These are phyloP conservation scores for Penicillium parvum DNA, from an alignment of 495 filamentous ascomycete species.

Conservation along the genomic window DNA sequence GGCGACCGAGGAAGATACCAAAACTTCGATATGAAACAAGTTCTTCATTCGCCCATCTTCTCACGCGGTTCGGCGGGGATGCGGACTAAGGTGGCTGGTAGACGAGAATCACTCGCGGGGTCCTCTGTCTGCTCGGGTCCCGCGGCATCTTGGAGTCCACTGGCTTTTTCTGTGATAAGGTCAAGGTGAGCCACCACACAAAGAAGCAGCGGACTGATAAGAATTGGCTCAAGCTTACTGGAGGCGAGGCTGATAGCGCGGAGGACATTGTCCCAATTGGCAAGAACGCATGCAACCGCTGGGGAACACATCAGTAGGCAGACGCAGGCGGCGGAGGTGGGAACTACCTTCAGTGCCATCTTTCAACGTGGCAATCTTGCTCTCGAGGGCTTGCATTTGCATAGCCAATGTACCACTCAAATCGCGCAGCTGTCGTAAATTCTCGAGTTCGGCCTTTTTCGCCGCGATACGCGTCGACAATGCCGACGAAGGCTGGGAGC, in stretches of 20 bases:
- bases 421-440: slow-evolving; percentile 78
- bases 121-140: slow-evolving; percentile 12
- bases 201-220: no score
- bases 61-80: slow-evolving; percentile 30
- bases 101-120: slow-evolving; percentile 8
- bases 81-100: slow-evolving; percentile 41
- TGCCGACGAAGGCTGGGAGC: slow-evolving; percentile 68
- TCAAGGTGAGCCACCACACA: not conserved
- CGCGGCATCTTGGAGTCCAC: slow-evolving; percentile 16
- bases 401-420: slow-evolving; percentile 79
- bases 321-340: not conserved
- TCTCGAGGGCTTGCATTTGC: slow-evolving; percentile 88
- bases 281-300: slow-evolving; percentile 37
- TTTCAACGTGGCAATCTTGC: slow-evolving; percentile 80
- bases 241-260: slow-evolving; percentile 93
- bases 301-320: slow-evolving; percentile 10
- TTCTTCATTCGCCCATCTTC: slow-evolving; percentile 18
- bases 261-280: slow-evolving; percentile 54
- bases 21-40: no score
- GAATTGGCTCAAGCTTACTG: slow-evolving; percentile 52
- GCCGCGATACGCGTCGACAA: slow-evolving; percentile 85
- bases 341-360: slow-evolving; percentile 84
- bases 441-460: slow-evolving; percentile 91
- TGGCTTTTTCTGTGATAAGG: slow-evolving; percentile 19
- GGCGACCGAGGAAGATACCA: no score